Conservation (phyloP, 768 basidiomycete genomes). For the Tylopilus subfusipes region DNA sequence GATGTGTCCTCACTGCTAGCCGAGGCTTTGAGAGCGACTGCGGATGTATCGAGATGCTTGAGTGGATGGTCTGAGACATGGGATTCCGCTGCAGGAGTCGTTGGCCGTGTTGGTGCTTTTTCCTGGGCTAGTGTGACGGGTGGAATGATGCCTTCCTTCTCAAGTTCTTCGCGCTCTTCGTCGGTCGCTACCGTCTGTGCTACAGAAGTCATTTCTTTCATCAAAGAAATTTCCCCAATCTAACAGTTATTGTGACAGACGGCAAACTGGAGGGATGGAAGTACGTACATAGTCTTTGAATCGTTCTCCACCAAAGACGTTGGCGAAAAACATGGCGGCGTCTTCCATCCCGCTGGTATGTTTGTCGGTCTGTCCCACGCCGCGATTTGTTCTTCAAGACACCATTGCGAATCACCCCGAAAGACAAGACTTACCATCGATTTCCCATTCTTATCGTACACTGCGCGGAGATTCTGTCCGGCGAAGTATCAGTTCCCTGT, state of each 20-base stretch:
- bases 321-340: slow-evolving; percentile 91
- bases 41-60: slow-evolving; percentile 12
- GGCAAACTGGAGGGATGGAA: not conserved
- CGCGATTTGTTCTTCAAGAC: slow-evolving; percentile 1
- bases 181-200: slow-evolving; percentile 87
- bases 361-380: slow-evolving; percentile 54
- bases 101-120: slow-evolving; percentile 13
- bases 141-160: slow-evolving; percentile 55
- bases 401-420: slow-evolving; percentile 2
- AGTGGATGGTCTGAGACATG: slow-evolving; percentile 4
- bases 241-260: slow-evolving; percentile 30
- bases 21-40: slow-evolving; percentile 18
- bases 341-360: slow-evolving; percentile 87
- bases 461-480: slow-evolving; percentile 71
- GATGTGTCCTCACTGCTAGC: slow-evolving; percentile 17
- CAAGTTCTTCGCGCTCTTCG: slow-evolving; percentile 87
- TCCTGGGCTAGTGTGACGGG: slow-evolving; percentile 17
- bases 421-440: slow-evolving; percentile 56
- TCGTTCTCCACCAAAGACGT: slow-evolving; percentile 93
- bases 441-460: slow-evolving; percentile 96
- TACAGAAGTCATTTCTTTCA: slow-evolving; percentile 88
- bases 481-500: slow-evolving; percentile 5
- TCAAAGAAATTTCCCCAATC: slow-evolving; percentile 96
- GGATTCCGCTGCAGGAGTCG: slow-evolving; percentile 14
- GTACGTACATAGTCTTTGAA: slow-evolving; percentile 81